phyloP scores from a whole-genome alignment of 2,329 filamentous ascomycete genomes.

The Dactylella cylindrospora region DNA sequence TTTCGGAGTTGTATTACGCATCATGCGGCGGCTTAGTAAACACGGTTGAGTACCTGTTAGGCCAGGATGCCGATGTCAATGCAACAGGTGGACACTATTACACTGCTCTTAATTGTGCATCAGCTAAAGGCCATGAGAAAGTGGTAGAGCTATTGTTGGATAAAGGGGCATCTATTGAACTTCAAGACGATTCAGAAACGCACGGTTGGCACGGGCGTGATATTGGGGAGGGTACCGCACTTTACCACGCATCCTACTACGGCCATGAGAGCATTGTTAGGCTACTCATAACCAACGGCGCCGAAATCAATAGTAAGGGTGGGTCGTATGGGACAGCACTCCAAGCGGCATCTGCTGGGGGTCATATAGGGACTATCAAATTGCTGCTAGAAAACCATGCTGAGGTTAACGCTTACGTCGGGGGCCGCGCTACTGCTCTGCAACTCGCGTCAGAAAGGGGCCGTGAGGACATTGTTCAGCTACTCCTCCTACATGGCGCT shows the following conservation, averaged over 20 bases:
- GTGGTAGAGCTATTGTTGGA: neutral
- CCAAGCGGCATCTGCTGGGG: conserved; percentile 17
- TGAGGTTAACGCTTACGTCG: no score
- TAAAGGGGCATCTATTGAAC: no score
- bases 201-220: no score
- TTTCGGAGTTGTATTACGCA: no score
- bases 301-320: conserved; percentile 1
- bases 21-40: neutral
- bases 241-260: conserved; percentile 30
- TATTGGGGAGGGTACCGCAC: no score
- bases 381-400: no score
- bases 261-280: conserved; percentile 46
- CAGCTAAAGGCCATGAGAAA: neutral
- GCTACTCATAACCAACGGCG: conserved; percentile 45
- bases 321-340: conserved; percentile 5
- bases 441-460: conserved; percentile 38
- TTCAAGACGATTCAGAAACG: no score
- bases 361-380: no score
- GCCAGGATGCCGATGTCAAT: neutral
- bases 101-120: neutral
- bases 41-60: neutral
- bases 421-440: no score
- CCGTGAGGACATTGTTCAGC: conserved; percentile 45
- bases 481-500: conserved; percentile 45
- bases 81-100: neutral